phyloP scores from a whole-genome alignment of 805 yeast species.

The Metschnikowia vanudenii region DNA sequence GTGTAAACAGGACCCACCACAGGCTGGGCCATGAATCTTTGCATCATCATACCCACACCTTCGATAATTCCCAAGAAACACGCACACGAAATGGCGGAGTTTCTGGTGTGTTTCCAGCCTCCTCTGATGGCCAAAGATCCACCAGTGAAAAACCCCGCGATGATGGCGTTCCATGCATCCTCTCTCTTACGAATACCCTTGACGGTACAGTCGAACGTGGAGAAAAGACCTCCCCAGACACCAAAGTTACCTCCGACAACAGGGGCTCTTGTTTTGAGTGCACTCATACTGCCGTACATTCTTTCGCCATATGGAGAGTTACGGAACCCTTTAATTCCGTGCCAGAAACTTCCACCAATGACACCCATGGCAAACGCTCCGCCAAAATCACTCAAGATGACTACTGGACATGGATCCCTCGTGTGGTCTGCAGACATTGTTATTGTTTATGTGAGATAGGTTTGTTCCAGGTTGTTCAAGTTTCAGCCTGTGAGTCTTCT shows the following conservation, averaged over 20 bases:
- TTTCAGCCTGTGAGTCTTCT: conserved; percentile 8
- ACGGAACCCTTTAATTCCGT: conserved; percentile 97
- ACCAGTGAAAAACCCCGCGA: conserved; percentile 97
- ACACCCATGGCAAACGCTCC: conserved; percentile 99
- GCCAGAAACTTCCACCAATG: conserved; percentile 98
- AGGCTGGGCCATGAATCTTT: conserved; percentile 83
- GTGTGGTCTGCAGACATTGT: conserved; percentile 92
- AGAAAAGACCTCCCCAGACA: conserved; percentile 98
- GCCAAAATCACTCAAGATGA: conserved; percentile 94
- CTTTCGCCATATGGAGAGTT: conserved; percentile 98
- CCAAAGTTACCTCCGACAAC: conserved; percentile 99
- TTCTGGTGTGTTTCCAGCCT: conserved; percentile 95
- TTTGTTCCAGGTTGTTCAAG: neutral
- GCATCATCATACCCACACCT: conserved; percentile 97
- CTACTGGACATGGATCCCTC: conserved; percentile 98
- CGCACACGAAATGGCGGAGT: conserved; percentile 96
- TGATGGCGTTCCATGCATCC: conserved; percentile 97
- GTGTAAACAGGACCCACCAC: conserved; percentile 46
- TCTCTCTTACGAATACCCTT: conserved; percentile 96
- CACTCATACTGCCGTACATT: conserved; percentile 81
- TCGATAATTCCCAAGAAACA: conserved; percentile 94
- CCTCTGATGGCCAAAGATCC: conserved; percentile 98
- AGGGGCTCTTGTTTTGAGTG: conserved; percentile 95
- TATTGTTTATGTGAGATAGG: neutral
- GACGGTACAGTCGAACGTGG: conserved; percentile 92